Percentiles rank a stretch among this genome's conserved stretches.
phyloP scores from a whole-genome alignment of 2,329 filamentous ascomycete species.

The Sordariomycetes sp. region DNA sequence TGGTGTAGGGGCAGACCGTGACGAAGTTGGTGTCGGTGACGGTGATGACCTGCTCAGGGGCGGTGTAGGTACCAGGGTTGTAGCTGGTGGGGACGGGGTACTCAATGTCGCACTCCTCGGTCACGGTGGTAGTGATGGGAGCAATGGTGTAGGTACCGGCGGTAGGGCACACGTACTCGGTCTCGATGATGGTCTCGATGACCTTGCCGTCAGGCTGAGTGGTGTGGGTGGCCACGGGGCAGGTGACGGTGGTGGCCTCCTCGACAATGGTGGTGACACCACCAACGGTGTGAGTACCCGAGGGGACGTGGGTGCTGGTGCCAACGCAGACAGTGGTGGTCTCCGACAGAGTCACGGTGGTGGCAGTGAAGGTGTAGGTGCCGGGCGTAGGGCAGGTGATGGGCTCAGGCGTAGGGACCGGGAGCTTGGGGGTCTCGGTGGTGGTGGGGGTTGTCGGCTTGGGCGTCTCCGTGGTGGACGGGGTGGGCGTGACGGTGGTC shows the following conservation, averaged over 20 bases:
- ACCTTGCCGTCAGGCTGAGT: slow-evolving; percentile 43
- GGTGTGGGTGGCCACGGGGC: slow-evolving; percentile 58
- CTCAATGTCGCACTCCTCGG: slow-evolving; percentile 45
- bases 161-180: slow-evolving; percentile 64
- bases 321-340: slow-evolving; percentile 59
- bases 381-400: slow-evolving; percentile 56
- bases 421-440: slow-evolving; percentile 32
- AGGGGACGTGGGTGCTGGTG: slow-evolving; percentile 49
- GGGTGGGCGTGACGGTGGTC: slow-evolving; percentile 14
- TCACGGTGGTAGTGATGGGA: slow-evolving; percentile 53
- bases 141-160: slow-evolving; percentile 70
- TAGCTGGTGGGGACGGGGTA: slow-evolving; percentile 58
- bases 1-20: slow-evolving; percentile 61
- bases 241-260: slow-evolving; percentile 57
- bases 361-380: slow-evolving; percentile 67
- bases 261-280: slow-evolving; percentile 64
- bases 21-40: slow-evolving; percentile 60
- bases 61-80: slow-evolving; percentile 64
- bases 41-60: slow-evolving; percentile 56
- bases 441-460: slow-evolving; percentile 16
- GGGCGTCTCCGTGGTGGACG: slow-evolving; percentile 15
- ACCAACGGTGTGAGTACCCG: slow-evolving; percentile 60
- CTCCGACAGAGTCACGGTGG: slow-evolving; percentile 57
- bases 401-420: slow-evolving; percentile 42
- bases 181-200: slow-evolving; percentile 59